Evolutionary conservation across 1,284 basidiomycete genomes (phyloP).

Genomic region (Cryptococcus amylolentus): DNA sequence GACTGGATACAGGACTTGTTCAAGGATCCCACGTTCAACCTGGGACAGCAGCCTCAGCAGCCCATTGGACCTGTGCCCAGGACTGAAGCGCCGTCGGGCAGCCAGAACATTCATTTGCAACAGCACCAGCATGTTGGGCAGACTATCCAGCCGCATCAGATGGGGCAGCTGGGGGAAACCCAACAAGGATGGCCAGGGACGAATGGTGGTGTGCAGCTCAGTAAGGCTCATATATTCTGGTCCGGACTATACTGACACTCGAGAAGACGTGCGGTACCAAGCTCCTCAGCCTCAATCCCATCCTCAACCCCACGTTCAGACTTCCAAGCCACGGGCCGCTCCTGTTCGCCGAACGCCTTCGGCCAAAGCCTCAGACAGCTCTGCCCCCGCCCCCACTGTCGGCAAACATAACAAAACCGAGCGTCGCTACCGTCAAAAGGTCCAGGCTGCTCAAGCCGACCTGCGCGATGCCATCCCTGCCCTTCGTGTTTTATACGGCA

Average conservation of each 20-base stretch:
- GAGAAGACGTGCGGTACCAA: not conserved
- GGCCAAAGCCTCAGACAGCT: not conserved
- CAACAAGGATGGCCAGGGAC: too few relatives aligned
- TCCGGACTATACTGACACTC: not conserved
- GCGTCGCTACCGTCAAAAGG: slow-evolving; percentile 48
- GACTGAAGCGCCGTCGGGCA: not conserved
- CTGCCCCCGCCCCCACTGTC: slow-evolving; percentile 17
- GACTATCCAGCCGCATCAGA: slow-evolving; percentile 9
- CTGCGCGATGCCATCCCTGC: slow-evolving; percentile 49
- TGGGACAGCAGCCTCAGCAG: not conserved
- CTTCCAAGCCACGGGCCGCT: not conserved
- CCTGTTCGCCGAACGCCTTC: not conserved
- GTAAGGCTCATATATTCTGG: not conserved
- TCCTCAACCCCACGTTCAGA: not conserved
- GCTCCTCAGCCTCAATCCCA: too few relatives aligned
- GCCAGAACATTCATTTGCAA: slow-evolving; percentile 1
- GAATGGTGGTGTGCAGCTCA: not conserved
- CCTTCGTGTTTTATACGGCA: slow-evolving; percentile 47
- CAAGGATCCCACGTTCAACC: not conserved
- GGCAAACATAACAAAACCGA: slow-evolving; percentile 52
- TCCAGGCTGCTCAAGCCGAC: slow-evolving; percentile 47
- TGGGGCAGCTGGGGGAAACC: not conserved
- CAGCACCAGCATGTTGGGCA: slow-evolving; percentile 4
- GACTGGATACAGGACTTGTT: slow-evolving; percentile 14
- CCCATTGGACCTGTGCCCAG: not conserved